Conservation (phyloP, 2,329 filamentous ascomycete genomes). For the Arthroderma sp. region DNA sequence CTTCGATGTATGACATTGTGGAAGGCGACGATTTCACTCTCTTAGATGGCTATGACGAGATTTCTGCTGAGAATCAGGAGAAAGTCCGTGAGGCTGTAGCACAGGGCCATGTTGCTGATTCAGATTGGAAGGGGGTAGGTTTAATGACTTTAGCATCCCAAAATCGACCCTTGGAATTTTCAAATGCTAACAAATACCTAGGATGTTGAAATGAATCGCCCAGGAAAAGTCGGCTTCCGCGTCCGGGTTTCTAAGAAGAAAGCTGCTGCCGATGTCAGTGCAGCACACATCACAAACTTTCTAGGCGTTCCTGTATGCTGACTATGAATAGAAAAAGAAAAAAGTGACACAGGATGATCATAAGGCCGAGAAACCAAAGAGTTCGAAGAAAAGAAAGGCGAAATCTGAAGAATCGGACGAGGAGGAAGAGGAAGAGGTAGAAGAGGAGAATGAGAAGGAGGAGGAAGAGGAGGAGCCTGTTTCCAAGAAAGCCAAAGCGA, state of each 20-base stretch:
- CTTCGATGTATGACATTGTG: conserved; percentile 46
- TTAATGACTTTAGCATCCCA: conserved; percentile 4
- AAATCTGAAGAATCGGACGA: conserved; percentile 7
- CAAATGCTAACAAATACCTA: conserved; percentile 23
- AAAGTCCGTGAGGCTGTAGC: conserved; percentile 61
- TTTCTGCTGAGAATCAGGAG: conserved; percentile 53
- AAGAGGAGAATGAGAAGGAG: conserved; percentile 8
- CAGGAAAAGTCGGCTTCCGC: conserved; percentile 53
- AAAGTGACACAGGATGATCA: conserved; percentile 24
- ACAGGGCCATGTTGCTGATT: conserved; percentile 67
- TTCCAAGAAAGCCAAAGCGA: conserved; percentile 11
- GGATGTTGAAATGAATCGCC: conserved; percentile 63
- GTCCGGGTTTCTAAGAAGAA: conserved; percentile 23
- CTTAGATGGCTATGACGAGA: conserved; percentile 71
- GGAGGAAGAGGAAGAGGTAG: conserved; percentile 8
- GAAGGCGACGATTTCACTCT: conserved; percentile 47
- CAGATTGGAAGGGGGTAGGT: conserved; percentile 79
- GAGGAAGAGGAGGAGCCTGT: conserved; percentile 10
- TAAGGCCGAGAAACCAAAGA: conserved; percentile 7
- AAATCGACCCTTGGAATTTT: conserved; percentile 3
- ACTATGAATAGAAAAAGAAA: conserved; percentile 9
- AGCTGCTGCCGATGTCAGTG: conserved; percentile 5
- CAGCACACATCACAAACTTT: not conserved
- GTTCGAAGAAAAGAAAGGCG: not conserved
- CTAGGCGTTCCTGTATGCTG: not conserved